Conservation (phyloP, 768 basidiomycete genomes). For the Pleurotus tuoliensis region DNA sequence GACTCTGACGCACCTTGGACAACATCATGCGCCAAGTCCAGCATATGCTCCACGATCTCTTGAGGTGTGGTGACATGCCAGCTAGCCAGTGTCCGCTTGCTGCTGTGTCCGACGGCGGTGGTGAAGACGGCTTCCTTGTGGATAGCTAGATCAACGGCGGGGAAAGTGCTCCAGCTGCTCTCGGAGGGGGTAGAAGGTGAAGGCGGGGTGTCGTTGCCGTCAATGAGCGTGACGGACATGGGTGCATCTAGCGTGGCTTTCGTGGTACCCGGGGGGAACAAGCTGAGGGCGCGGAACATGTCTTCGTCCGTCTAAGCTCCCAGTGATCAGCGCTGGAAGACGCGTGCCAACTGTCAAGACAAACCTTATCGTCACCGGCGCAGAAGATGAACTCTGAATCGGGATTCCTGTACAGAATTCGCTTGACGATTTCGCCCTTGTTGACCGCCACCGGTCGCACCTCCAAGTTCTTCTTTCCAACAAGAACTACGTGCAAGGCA, state of each 20-base stretch:
- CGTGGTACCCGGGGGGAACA: constrained; percentile 47
- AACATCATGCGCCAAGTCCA: constrained; percentile 47
- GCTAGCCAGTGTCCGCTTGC: constrained; percentile 83
- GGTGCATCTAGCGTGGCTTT: constrained; percentile 56
- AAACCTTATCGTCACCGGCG: constrained; percentile 95
- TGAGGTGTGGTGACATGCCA: constrained; percentile 91
- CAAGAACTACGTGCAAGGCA: constrained; percentile 54
- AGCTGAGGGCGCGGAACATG: constrained; percentile 90
- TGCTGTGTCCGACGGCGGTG: constrained; percentile 87
- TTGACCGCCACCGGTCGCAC: constrained; percentile 93
- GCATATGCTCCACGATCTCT: constrained; percentile 81
- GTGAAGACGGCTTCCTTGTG: constrained; percentile 77
- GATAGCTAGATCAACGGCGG: constrained; percentile 59
- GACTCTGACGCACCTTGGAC: too few species aligned
- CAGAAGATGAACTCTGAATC: constrained; percentile 96
- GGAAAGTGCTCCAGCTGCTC: constrained; percentile 9
- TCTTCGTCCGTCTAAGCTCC: constrained; percentile 85
- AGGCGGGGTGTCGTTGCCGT: constrained; percentile 29
- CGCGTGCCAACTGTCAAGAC: background rate
- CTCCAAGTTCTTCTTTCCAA: constrained; percentile 98
- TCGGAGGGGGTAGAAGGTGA: background rate
- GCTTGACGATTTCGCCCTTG: constrained; percentile 98
- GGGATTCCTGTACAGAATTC: constrained; percentile 88
- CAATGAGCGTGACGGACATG: constrained; percentile 49
- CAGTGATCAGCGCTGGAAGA: constrained; percentile 2